These are phyloP conservation scores for Mycena haematopus DNA, from an alignment of 768 basidiomycete genomes.

Conservation along the genomic window DNA sequence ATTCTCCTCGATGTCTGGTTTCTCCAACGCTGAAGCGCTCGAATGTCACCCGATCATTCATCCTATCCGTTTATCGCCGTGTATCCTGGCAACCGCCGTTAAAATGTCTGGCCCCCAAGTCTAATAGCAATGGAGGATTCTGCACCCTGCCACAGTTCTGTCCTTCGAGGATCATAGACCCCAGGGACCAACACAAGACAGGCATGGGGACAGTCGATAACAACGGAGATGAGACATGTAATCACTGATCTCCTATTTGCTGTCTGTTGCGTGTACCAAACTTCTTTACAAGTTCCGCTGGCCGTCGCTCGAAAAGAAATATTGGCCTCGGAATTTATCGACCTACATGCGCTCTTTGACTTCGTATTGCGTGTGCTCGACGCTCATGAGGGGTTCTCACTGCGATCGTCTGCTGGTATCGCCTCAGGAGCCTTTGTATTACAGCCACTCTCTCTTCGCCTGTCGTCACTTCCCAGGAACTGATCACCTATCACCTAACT, in stretches of 20 bases:
- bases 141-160: constrained; percentile 12
- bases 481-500: constrained; percentile 25
- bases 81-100: constrained; percentile 7
- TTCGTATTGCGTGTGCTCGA: not conserved
- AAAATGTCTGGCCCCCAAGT: not conserved
- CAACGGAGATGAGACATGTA: constrained; percentile 12
- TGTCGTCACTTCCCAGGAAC: constrained; percentile 30
- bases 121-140: constrained; percentile 3
- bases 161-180: constrained; percentile 19
- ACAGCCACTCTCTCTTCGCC: constrained; percentile 27
- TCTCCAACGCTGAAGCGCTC: not conserved
- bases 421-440: not conserved
- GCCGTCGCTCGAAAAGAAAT: not conserved
- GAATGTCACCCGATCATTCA: constrained; percentile 1
- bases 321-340: not conserved
- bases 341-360: not conserved
- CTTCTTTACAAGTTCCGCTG: not conserved
- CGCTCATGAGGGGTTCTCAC: not conserved
- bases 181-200: constrained; percentile 23
- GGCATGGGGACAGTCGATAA: constrained; percentile 8
- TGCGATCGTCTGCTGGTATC: not conserved
- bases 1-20: not conserved
- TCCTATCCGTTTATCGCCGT: not conserved
- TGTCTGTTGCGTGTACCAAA: not conserved
- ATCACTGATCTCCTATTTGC: constrained; percentile 16